Conservation (phyloP, 1,284 basidiomycete species). For the Pyrrhoderma lamaoense region DNA sequence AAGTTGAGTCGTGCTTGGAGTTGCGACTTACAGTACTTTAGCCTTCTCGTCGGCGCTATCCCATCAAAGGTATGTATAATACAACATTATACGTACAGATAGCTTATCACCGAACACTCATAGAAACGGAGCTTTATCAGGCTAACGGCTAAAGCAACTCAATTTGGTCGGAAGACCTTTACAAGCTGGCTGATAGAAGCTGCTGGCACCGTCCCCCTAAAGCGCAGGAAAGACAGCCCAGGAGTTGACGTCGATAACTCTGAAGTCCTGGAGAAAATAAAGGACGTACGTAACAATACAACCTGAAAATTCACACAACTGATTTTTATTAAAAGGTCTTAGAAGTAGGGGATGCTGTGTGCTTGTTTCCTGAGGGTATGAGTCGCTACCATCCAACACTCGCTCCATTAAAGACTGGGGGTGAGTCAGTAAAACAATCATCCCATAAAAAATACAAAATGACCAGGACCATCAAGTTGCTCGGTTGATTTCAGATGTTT, state of each 20-base stretch:
- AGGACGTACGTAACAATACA: slow-evolving; percentile 40
- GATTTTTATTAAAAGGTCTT: slow-evolving; percentile 44
- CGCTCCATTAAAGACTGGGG: slow-evolving; percentile 78
- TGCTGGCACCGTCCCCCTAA: slow-evolving; percentile 76
- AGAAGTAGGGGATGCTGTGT: slow-evolving; percentile 71
- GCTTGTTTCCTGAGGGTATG: slow-evolving; percentile 77
- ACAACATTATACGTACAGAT: slow-evolving; percentile 19
- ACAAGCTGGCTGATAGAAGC: slow-evolving; percentile 85
- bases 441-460: slow-evolving; percentile 1
- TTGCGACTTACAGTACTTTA: slow-evolving; percentile 24
- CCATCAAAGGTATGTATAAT: slow-evolving; percentile 44
- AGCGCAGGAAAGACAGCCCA: slow-evolving; percentile 61
- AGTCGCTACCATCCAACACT: slow-evolving; percentile 78
- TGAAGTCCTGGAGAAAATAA: slow-evolving; percentile 57
- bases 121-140: slow-evolving; percentile 70
- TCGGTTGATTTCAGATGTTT: slow-evolving; percentile 68
- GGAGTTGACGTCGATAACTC: slow-evolving; percentile 57
- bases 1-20: not conserved
- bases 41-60: slow-evolving; percentile 62
- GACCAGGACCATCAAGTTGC: slow-evolving; percentile 44
- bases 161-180: slow-evolving; percentile 75
- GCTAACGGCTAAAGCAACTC: slow-evolving; percentile 78
- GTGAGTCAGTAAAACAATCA: slow-evolving; percentile 31
- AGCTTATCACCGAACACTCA: not conserved
- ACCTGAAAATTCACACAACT: not conserved